These are phyloP conservation scores for Cruciata laevipes DNA, from an alignment of 257 asterid species.

Conservation along the genomic window DNA sequence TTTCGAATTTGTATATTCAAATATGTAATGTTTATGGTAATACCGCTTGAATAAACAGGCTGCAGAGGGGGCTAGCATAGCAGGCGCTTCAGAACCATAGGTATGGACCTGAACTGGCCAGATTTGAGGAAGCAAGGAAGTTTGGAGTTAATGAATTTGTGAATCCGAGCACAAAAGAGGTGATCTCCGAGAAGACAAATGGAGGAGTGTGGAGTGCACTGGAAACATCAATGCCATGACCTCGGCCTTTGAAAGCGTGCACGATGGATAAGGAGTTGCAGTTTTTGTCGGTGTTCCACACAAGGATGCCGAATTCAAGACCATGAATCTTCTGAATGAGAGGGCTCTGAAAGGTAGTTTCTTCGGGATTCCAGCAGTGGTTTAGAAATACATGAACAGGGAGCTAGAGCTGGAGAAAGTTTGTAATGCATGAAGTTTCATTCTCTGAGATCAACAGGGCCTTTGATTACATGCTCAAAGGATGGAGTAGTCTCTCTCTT, in stretches of 20 bases:
- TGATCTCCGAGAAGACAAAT: conserved; percentile 57
- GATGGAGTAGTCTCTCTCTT: neutral
- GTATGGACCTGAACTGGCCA: conserved; percentile 48
- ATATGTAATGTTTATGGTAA: neutral
- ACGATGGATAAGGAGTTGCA: conserved; percentile 87
- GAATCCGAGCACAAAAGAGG: conserved; percentile 73
- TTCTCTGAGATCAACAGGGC: conserved; percentile 32
- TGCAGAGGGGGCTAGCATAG: conserved; percentile 66
- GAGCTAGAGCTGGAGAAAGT: conserved; percentile 53
- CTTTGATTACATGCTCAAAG: conserved; percentile 50
- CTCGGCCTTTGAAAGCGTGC: conserved; percentile 80
- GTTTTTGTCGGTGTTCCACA: conserved; percentile 72
- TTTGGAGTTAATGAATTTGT: conserved; percentile 75
- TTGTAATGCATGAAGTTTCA: no score
- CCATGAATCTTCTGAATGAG: conserved; percentile 55
- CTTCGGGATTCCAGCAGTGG: conserved; percentile 58
- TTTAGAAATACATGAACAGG: conserved; percentile 68
- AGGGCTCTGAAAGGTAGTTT: conserved; percentile 76
- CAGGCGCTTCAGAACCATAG: conserved; percentile 78
- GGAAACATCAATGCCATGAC: conserved; percentile 67
- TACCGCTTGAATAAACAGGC: conserved; percentile 33
- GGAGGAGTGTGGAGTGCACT: conserved; percentile 80
- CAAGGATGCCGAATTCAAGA: conserved; percentile 50
- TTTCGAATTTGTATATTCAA: neutral
- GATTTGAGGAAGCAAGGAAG: conserved; percentile 55